These are phyloP conservation scores for Ophiostoma angusticollis DNA, from an alignment of 2,329 filamentous ascomycete genomes.

Conservation along the genomic window DNA sequence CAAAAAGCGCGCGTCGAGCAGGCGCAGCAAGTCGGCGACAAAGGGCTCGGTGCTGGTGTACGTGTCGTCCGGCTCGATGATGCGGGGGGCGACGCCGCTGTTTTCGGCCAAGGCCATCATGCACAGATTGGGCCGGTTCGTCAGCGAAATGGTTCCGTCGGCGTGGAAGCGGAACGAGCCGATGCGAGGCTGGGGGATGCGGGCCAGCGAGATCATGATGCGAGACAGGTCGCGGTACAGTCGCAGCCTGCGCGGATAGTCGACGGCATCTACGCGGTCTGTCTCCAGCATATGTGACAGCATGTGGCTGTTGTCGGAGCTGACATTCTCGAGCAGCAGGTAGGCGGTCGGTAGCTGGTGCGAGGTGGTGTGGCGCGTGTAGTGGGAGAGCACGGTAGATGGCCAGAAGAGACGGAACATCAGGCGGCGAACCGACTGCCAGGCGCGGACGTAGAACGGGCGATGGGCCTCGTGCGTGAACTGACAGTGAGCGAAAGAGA, in stretches of 20 bases:
- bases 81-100: constrained; percentile 18
- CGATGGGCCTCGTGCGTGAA: constrained; percentile 6
- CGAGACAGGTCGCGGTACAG: constrained; percentile 20
- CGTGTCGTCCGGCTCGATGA: constrained; percentile 18
- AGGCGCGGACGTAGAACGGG: constrained; percentile 2
- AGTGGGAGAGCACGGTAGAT: constrained; percentile 1
- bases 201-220: constrained; percentile 20
- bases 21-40: constrained; percentile 16
- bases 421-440: background rate
- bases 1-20: constrained; percentile 18
- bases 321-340: constrained; percentile 18
- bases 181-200: constrained; percentile 19
- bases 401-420: constrained; percentile 1
- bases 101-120: constrained; percentile 20
- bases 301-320: constrained; percentile 16
- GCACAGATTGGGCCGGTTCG: constrained; percentile 11
- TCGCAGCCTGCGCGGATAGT: constrained; percentile 17
- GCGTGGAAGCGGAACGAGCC: constrained; percentile 18
- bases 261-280: constrained; percentile 11
- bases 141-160: constrained; percentile 13
- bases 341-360: constrained; percentile 15
- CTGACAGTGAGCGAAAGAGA: background rate
- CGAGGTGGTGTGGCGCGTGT: constrained; percentile 9
- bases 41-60: constrained; percentile 20
- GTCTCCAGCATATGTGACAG: constrained; percentile 18